Base-by-base conservation (phyloP, 805 yeast species). In the Barnettozyma sp. region DNA sequence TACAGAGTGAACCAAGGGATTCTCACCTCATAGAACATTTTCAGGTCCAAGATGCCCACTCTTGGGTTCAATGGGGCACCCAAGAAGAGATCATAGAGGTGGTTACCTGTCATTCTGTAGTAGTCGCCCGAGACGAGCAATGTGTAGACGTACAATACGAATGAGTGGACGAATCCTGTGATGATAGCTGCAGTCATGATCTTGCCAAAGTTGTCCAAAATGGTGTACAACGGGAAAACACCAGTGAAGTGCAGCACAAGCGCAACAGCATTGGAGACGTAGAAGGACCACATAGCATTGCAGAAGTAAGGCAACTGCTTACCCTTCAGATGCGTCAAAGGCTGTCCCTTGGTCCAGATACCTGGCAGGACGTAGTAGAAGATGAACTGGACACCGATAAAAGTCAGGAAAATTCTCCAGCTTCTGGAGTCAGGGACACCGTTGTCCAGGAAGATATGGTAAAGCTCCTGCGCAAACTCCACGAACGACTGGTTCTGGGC, bases 11-110 rank as follows among this genome's bases (percentile, higher is more conserved):
- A 92, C 98, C 98, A 92, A 12, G 98, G 98, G 41, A 92, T 69
- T 58, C 98, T 78, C 29, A 92, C 97, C 63, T 92, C 98, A 58
- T 87, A 90, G 62, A 92, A 92, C 94, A 92, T 86, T 70, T 92
- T 92, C 59, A 86, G 68, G 62, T 92, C 98, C 50, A 90, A 71
- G 49, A 79, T 80, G 27, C 97, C 97, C 55, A 90, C 69, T 58
- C 98, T 73, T 44, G 98, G 98, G 62, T 92, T 92, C 58, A 92
- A 73, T 27, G 97, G 94, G 12, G 96, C 96, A 33, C 98, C 98
- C 94, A 92, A 79, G 66, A 92, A 92, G 54, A 86, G 68, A 60
- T 92, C 98, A 55, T 87, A 90, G 46, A 92, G 60, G 52, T 73
- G 81, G 60, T 82, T 85, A 16, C 97, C 97, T 7, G 97, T 79